phyloP scores from a whole-genome alignment of 768 basidiomycete species.

The Lactarius deliciosus region DNA sequence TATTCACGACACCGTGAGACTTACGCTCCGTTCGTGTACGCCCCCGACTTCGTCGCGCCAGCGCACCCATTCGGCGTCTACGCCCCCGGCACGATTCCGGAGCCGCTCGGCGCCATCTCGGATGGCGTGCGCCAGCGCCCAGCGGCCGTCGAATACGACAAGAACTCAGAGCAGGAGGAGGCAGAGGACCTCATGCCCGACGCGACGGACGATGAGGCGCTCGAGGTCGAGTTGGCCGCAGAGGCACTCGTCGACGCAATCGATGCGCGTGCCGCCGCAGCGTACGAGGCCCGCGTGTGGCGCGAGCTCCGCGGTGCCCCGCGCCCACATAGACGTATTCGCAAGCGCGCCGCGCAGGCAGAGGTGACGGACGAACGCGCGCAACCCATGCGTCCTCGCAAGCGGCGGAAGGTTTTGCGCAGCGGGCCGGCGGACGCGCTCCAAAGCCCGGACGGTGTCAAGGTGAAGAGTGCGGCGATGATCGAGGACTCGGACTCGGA shows the following conservation, averaged over 20 bases:
- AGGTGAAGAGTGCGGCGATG: conserved; percentile 25
- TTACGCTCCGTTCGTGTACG: conserved; percentile 40
- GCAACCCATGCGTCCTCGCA: background rate
- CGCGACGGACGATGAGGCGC: conserved; percentile 40
- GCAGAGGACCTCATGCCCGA: conserved; percentile 32
- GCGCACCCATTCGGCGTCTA: conserved; percentile 33
- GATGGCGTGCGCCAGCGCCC: conserved; percentile 18
- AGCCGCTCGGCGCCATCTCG: background rate
- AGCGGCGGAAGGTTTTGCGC: conserved; percentile 13
- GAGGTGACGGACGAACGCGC: background rate
- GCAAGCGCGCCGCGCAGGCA: background rate
- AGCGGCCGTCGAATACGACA: conserved; percentile 18
- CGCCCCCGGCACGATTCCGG: conserved; percentile 21
- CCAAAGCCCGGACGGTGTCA: conserved; percentile 19
- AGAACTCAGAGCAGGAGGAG: background rate
- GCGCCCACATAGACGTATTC: background rate
- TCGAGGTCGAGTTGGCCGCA: conserved; percentile 43
- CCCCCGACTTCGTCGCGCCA: conserved; percentile 32
- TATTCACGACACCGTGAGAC: conserved; percentile 36
- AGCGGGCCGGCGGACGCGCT: background rate
- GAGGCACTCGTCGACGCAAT: conserved; percentile 43
- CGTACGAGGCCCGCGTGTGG: conserved; percentile 48
- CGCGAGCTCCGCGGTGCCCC: conserved; percentile 2
- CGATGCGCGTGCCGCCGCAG: conserved; percentile 38
- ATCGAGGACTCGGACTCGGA: conserved; percentile 23